A percentile compares a stretch with the other conserved stretches of the same genome.
Conservation (phyloP, 805 yeast species). For the Wickerhamiella hasegawae region DNA sequence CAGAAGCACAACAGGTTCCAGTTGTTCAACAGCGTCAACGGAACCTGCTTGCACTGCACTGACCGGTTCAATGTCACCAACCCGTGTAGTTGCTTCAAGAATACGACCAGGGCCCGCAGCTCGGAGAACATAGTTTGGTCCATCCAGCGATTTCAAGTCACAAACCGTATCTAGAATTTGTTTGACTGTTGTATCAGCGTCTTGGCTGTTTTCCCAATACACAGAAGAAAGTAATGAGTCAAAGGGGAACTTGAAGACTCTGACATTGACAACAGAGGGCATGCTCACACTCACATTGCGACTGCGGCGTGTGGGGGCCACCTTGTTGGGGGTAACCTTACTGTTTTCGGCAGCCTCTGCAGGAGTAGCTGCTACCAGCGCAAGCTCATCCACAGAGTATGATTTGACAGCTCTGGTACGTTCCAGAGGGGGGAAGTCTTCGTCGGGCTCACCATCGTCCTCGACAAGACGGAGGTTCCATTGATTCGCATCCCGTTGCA, state of each 20-base stretch:
- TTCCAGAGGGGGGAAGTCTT: slow-evolving; percentile 74
- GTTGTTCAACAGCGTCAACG: not conserved
- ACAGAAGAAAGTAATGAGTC: slow-evolving; percentile 17
- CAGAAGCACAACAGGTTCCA: slow-evolving; percentile 1
- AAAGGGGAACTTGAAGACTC: slow-evolving; percentile 21
- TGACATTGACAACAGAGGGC: slow-evolving; percentile 4
- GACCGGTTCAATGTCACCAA: not conserved
- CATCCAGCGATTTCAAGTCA: slow-evolving; percentile 18
- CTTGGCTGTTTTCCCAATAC: slow-evolving; percentile 16
- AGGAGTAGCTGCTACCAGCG: slow-evolving; percentile 41
- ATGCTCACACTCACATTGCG: not conserved
- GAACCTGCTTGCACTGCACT: not conserved
- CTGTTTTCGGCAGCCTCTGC: slow-evolving; percentile 21
- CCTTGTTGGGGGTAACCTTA: slow-evolving; percentile 20
- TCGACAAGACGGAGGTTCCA: slow-evolving; percentile 77
- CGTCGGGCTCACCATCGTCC: slow-evolving; percentile 86
- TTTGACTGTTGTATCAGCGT: slow-evolving; percentile 10
- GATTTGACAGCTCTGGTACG: slow-evolving; percentile 48
- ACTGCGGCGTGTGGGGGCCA: not conserved
- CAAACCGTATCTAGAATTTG: slow-evolving; percentile 20
- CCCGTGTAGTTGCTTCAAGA: slow-evolving; percentile 9
- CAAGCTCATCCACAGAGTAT: slow-evolving; percentile 71
- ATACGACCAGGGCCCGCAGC: slow-evolving; percentile 14
- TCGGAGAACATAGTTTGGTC: slow-evolving; percentile 19
- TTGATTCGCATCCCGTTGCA: slow-evolving; percentile 36